Evolutionary conservation across 345 rosid species (phyloP), one percentile per base, ranked within the genome.

Genomic region (Pistacia atlantica): DNA sequence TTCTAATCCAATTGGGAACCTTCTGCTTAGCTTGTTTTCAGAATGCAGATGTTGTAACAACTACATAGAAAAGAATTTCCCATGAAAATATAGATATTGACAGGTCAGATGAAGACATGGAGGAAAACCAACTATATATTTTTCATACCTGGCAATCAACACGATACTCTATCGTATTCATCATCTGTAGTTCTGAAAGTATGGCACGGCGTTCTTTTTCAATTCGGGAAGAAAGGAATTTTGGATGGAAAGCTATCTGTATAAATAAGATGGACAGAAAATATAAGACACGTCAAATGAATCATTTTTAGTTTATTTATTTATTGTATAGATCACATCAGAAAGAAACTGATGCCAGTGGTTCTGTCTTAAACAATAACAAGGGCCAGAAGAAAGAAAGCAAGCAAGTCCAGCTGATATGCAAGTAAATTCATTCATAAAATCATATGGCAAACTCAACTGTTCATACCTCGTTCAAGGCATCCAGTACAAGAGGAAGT

Each of bases 181-280:
- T 97, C 99, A 97, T 97, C 83, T 97, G 99, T 66, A 97, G 81
- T 85, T 97, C 98, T 45, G 99, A 97, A 85, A 97, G 97, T 78
- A 97, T 94, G 71, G 99, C 99, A n/a, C 97, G 92, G 55, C 97
- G 88, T 83, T 97, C 99, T 84, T 97, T 97, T 81, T 97, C 99
- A 75, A 97, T 97, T 80, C 98, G 87, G 76, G 98, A 91, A 76
- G 97, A 85, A 77, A 97, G 97, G 83, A 97, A 97, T 75, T 90
- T 89, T 48, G 97, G 99, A 79, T 92, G 90, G 82, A 97, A 97
- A 75, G 99, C 97, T 62, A 97, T 97, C 98, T 96, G 92, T 73
- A 76, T 58, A 73, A 46, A 80, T 71, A 54, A 74, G 69, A 76
- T 20, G 56, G 46, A 38, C 13, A 59, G 8, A 74, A 46, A 42